Evolutionary conservation across 495 filamentous ascomycete species (phyloP).

Genomic region (Podospora didyma): DNA sequence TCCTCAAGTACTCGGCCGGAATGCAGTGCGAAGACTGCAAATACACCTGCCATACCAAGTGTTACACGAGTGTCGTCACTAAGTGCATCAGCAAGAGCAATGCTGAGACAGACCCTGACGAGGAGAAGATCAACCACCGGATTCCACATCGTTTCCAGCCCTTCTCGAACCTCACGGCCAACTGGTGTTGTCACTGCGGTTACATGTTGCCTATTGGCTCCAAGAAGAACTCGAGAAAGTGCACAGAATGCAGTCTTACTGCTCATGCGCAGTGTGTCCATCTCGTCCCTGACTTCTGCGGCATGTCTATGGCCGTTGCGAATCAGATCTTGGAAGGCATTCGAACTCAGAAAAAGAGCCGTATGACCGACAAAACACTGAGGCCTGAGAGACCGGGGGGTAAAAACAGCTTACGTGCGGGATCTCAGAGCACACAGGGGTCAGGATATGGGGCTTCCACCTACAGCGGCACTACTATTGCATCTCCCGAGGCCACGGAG

Average conservation of each 20-base stretch:
- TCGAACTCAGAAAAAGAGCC: constrained; percentile 52
- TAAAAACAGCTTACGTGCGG: constrained; percentile 19
- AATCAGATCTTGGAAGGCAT: constrained; percentile 84
- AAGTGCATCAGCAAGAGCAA: constrained; percentile 99
- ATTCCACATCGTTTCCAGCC: constrained; percentile 95
- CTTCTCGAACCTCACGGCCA: constrained; percentile 94
- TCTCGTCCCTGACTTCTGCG: constrained; percentile 97
- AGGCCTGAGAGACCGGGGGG: constrained; percentile 49
- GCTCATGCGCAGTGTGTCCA: constrained; percentile 89
- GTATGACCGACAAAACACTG: constrained; percentile 63
- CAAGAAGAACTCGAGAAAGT: constrained; percentile 89
- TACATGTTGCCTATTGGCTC: constrained; percentile 91
- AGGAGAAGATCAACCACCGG: constrained; percentile 98
- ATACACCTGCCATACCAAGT: constrained; percentile 97
- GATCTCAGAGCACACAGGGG: constrained; percentile 19
- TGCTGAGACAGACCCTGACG: constrained; percentile 94
- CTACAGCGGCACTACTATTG: constrained; percentile 29
- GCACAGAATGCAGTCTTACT: constrained; percentile 90
- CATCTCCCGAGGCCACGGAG: constrained; percentile 46
- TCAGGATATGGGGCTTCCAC: constrained; percentile 15
- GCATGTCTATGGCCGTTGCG: constrained; percentile 97
- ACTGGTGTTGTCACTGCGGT: constrained; percentile 99
- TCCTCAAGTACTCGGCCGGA: constrained; percentile 95
- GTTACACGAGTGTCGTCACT: constrained; percentile 94
- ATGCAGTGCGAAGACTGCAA: constrained; percentile 99